These are phyloP conservation scores for Fusarium robinianum DNA, from an alignment of 2,329 filamentous ascomycete species.

Conservation along the genomic window DNA sequence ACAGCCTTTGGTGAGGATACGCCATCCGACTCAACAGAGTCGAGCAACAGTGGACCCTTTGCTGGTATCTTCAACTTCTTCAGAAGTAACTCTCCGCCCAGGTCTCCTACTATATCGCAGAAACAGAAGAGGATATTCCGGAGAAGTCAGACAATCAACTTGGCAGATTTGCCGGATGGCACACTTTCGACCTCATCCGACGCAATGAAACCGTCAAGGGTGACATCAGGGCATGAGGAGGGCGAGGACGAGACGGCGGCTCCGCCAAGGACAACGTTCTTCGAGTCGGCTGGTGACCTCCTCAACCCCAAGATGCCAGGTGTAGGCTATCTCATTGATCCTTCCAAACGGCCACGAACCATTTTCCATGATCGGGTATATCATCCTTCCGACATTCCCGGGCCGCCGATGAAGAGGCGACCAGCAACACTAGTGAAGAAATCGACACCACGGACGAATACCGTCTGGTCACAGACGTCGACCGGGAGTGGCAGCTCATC, in stretches of 20 bases:
- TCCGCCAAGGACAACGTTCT: slow-evolving; percentile 88
- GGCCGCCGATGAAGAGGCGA: slow-evolving; percentile 68
- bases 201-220: slow-evolving; percentile 39
- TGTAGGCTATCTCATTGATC: slow-evolving; percentile 81
- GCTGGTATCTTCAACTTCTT: slow-evolving; percentile 75
- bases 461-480: slow-evolving; percentile 31
- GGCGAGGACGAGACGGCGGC: slow-evolving; percentile 59
- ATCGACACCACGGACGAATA: slow-evolving; percentile 33
- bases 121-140: slow-evolving; percentile 74
- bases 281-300: slow-evolving; percentile 91
- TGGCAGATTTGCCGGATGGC: slow-evolving; percentile 18
- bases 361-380: slow-evolving; percentile 98
- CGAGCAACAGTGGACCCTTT: slow-evolving; percentile 54
- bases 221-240: slow-evolving; percentile 57
- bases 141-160: slow-evolving; percentile 71
- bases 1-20: slow-evolving; percentile 35
- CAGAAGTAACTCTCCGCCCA: slow-evolving; percentile 59
- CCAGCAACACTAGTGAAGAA: slow-evolving; percentile 45
- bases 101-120: slow-evolving; percentile 53
- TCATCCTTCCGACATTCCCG: slow-evolving; percentile 89
- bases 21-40: slow-evolving; percentile 36
- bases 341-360: slow-evolving; percentile 77
- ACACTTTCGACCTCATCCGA: slow-evolving; percentile 9
- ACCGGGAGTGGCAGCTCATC: slow-evolving; percentile 41
- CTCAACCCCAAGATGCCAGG: slow-evolving; percentile 87